Conservation (phyloP, 2,329 filamentous ascomycete genomes). For the Penicillium freii region DNA sequence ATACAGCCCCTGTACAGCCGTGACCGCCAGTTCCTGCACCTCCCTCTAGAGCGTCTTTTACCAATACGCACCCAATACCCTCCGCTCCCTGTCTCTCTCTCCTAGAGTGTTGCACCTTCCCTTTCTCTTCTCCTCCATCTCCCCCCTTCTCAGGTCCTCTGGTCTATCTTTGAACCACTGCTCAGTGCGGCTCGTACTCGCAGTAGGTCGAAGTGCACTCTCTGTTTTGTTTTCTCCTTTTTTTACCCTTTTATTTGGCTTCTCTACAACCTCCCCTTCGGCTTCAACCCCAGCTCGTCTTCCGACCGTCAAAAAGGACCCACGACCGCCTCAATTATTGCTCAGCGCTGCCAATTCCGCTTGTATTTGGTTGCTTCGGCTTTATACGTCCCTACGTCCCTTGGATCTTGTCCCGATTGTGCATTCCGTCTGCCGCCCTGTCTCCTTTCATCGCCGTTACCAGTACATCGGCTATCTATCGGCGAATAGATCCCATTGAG, state of each 20-base stretch:
- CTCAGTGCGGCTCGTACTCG: conserved; percentile 35
- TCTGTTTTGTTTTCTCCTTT: conserved; percentile 17
- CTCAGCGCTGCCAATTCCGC: conserved; percentile 13
- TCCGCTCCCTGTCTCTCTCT: conserved; percentile 18
- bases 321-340: conserved; percentile 11
- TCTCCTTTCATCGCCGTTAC: conserved; percentile 6
- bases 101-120: conserved; percentile 11
- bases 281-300: conserved; percentile 4
- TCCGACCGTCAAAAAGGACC: conserved; percentile 11
- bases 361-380: neutral
- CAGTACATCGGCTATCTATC: conserved; percentile 3
- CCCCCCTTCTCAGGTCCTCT: conserved; percentile 22
- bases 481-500: neutral
- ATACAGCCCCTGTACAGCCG: conserved; percentile 5
- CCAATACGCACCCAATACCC: conserved; percentile 26
- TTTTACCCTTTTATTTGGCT: conserved; percentile 9
- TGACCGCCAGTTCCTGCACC: conserved; percentile 11
- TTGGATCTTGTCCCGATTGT: neutral
- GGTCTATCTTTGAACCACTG: conserved; percentile 24
- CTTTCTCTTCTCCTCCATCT: conserved; percentile 21
- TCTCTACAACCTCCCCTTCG: conserved; percentile 5
- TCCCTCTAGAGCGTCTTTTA: neutral
- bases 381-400: neutral
- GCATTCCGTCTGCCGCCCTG: neutral
- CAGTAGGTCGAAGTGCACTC: conserved; percentile 28